phyloP scores from a whole-genome alignment of 2,329 filamentous ascomycete species.

The Trichoderma sp. region DNA sequence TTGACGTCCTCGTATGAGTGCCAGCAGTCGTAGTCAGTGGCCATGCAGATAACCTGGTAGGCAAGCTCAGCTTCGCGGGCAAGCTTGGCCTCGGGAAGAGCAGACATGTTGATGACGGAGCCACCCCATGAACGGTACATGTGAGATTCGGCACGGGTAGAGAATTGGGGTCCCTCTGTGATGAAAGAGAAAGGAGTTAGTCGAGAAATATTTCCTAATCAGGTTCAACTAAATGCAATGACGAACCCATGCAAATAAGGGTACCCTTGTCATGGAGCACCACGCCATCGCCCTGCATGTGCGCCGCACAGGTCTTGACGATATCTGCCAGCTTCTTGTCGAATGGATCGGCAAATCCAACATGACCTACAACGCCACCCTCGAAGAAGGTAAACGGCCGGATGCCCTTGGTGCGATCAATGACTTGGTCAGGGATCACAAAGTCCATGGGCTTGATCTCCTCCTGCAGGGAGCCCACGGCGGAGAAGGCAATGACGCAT shows the following conservation, averaged over 20 bases:
- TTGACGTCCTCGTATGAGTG: slow-evolving; percentile 78
- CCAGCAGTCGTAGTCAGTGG: slow-evolving; percentile 99
- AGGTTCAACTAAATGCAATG: neutral
- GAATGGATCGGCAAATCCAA: slow-evolving; percentile 95
- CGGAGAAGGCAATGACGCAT: slow-evolving; percentile 89
- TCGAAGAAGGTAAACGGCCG: slow-evolving; percentile 96
- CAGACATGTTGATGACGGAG: slow-evolving; percentile 97
- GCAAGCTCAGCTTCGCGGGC: slow-evolving; percentile 93
- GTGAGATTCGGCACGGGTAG: slow-evolving; percentile 89
- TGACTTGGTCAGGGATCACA: slow-evolving; percentile 91
- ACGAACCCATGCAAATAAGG: slow-evolving; percentile 84
- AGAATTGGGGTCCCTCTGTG: slow-evolving; percentile 94
- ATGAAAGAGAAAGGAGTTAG: neutral
- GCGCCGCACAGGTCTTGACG: slow-evolving; percentile 70
- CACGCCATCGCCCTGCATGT: slow-evolving; percentile 79
- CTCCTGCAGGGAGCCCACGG: slow-evolving; percentile 88
- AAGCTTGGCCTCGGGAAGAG: slow-evolving; percentile 91
- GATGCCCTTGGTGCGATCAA: slow-evolving; percentile 94
- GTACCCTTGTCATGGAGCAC: slow-evolving; percentile 79
- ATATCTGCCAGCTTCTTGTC: slow-evolving; percentile 73
- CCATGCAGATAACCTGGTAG: slow-evolving; percentile 99
- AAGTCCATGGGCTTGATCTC: slow-evolving; percentile 95
- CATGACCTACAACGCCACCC: slow-evolving; percentile 85
- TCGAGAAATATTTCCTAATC: neutral
- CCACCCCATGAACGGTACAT: slow-evolving; percentile 95